Percentiles rank a stretch among this genome's conserved stretches.
These are phyloP conservation scores for Hyphopichia buzzinii DNA, from an alignment of 1,139 yeast genomes.

Conservation along the genomic window DNA sequence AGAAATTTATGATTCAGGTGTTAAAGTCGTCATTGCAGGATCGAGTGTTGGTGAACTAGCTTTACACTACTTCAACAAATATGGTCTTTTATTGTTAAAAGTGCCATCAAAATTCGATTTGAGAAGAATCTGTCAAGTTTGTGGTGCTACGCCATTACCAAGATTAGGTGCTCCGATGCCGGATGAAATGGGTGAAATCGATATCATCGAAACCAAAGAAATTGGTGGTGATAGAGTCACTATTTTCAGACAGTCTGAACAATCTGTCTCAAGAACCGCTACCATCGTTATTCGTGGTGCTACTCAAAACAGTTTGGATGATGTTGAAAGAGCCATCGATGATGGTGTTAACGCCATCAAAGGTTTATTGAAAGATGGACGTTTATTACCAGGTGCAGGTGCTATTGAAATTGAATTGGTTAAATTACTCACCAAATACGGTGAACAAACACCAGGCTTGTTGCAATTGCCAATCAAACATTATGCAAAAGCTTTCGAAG, in stretches of 20 bases:
- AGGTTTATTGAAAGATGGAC: constrained; percentile 76
- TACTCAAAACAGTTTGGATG: constrained; percentile 91
- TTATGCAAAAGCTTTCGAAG: constrained; percentile 93
- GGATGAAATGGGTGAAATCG: constrained; percentile 88
- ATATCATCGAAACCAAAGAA: constrained; percentile 85
- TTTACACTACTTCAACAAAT: constrained; percentile 86
- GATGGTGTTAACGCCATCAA: constrained; percentile 94
- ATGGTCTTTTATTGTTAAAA: constrained; percentile 77
- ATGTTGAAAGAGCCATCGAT: constrained; percentile 94
- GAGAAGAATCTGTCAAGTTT: constrained; percentile 90
- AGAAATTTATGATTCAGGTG: constrained; percentile 82
- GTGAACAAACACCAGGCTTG: constrained; percentile 92
- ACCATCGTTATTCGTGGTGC: constrained; percentile 96
- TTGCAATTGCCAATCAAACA: constrained; percentile 91
- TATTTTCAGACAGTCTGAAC: constrained; percentile 76
- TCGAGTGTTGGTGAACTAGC: constrained; percentile 91
- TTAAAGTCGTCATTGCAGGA: constrained; percentile 87
- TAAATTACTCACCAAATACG: constrained; percentile 72
- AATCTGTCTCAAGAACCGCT: constrained; percentile 70
- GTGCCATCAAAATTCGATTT: constrained; percentile 93
- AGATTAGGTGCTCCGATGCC: constrained; percentile 95
- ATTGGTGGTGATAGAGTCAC: constrained; percentile 98
- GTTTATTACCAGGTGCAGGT: constrained; percentile 94
- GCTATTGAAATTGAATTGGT: constrained; percentile 92
- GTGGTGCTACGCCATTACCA: constrained; percentile 96